A percentile compares a stretch with the other conserved stretches of the same genome.
Conservation (phyloP, 73 alveolate species). For the Strombidium stylifer region DNA sequence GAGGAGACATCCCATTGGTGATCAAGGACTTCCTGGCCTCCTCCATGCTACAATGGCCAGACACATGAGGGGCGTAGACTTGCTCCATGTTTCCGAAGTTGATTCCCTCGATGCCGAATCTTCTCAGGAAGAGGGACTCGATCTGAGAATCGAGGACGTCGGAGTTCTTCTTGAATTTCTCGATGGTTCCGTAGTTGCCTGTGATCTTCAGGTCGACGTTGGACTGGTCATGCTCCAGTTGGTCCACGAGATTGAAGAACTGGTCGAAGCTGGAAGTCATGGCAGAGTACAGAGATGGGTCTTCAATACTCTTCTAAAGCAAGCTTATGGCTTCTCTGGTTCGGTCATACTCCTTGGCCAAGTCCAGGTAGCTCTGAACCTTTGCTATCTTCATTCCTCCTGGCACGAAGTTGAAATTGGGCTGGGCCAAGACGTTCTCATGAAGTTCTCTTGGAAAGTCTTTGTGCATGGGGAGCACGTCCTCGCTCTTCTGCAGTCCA, state of each 20-base stretch:
- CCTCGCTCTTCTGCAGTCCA: not conserved
- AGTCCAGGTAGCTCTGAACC: not conserved
- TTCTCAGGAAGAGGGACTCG: not conserved
- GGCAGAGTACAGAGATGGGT: not conserved
- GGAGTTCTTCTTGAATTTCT: not conserved
- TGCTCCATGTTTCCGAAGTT: conserved; percentile 17
- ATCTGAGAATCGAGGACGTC: not conserved
- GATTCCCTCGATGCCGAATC: conserved; percentile 5
- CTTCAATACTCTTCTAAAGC: not conserved
- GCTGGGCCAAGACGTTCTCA: conserved; percentile 12
- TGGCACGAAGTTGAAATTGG: conserved; percentile 5
- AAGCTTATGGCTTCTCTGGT: not conserved
- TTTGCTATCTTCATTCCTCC: not conserved
- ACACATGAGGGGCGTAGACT: conserved; percentile 6
- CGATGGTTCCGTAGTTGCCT: not conserved
- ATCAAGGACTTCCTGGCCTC: conserved; percentile 9
- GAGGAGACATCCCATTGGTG: conserved; percentile 12
- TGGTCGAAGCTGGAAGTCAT: not conserved
- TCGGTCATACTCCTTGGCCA: not conserved
- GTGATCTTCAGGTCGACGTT: too few relatives aligned
- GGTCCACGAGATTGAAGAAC: too few relatives aligned
- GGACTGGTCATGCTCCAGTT: too few relatives aligned
- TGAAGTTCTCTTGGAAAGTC: too few relatives aligned
- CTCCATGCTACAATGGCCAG: conserved; percentile 5
- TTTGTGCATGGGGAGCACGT: too few relatives aligned